These are phyloP conservation scores for Coriolopsis trogii DNA, from an alignment of 1,284 basidiomycete genomes.

Conservation along the genomic window DNA sequence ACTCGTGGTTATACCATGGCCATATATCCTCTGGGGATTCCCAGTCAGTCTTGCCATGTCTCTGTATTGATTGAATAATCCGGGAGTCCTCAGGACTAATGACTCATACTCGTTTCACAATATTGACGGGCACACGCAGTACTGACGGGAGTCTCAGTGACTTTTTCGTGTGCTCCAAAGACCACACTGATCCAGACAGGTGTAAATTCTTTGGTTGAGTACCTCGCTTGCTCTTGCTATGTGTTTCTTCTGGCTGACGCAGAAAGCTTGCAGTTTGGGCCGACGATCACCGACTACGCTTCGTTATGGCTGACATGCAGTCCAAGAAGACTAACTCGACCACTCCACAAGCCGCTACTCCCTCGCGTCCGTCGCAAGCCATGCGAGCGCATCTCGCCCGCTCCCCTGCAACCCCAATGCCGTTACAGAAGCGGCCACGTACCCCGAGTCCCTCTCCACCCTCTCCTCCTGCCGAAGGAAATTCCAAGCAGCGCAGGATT, in stretches of 20 bases:
- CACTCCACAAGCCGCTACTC: background rate
- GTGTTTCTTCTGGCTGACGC: background rate
- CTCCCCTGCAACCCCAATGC: conserved; percentile 7
- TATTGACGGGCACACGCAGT: too few relatives aligned
- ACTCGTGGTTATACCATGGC: too few relatives aligned
- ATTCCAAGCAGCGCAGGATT: conserved; percentile 9
- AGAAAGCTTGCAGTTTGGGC: conserved; percentile 38
- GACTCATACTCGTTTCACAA: too few relatives aligned
- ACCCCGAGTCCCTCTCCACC: conserved; percentile 9
- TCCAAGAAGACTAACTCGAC: conserved; percentile 4
- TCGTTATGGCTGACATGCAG: too few relatives aligned
- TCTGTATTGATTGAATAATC: too few relatives aligned
- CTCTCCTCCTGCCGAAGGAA: background rate
- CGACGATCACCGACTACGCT: conserved; percentile 29
- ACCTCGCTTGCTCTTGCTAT: background rate
- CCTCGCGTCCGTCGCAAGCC: conserved; percentile 17
- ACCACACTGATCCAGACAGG: conserved; percentile 17
- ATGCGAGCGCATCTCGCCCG: conserved; percentile 15
- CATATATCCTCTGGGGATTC: too few relatives aligned
- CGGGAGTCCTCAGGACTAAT: too few relatives aligned
- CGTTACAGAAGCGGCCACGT: conserved; percentile 7
- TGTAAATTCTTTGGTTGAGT: conserved; percentile 43
- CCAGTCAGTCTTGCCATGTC: too few relatives aligned
- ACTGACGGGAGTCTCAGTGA: conserved; percentile 24
- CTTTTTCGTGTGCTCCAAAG: conserved; percentile 36